These are phyloP conservation scores for Diaporthe vexans DNA, from an alignment of 2,329 filamentous ascomycete genomes.

Conservation along the genomic window DNA sequence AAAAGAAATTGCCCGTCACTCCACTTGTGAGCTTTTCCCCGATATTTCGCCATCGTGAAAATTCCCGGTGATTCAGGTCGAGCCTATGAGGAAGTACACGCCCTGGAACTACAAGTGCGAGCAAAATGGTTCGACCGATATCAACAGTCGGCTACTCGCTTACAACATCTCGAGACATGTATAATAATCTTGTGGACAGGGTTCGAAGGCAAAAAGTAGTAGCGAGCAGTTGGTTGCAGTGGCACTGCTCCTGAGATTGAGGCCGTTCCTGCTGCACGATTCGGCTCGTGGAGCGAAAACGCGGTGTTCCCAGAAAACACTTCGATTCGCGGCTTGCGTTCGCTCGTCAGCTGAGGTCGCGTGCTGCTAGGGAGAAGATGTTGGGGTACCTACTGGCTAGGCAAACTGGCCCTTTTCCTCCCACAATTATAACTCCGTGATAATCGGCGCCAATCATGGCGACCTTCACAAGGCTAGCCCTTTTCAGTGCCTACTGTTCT, in stretches of 20 bases:
- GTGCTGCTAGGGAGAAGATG: neutral
- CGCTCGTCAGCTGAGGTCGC: slow-evolving; percentile 6
- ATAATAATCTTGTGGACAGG: neutral
- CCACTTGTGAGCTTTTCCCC: neutral
- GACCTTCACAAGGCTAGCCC: neutral
- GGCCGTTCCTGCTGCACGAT: neutral
- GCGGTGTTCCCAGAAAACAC: neutral
- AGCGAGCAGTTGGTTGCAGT: neutral
- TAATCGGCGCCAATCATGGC: slow-evolving; percentile 21
- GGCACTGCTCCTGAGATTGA: neutral
- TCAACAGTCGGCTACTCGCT: neutral
- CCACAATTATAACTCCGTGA: slow-evolving; percentile 34
- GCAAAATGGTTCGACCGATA: neutral
- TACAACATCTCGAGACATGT: neutral
- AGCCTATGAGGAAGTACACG: neutral
- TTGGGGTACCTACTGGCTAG: slow-evolving; percentile 34
- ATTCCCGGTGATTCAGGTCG: neutral
- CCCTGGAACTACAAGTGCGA: neutral
- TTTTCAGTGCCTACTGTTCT: neutral
- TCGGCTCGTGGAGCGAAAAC: neutral
- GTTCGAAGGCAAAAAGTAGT: neutral
- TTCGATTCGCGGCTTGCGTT: slow-evolving; percentile 11
- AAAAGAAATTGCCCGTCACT: neutral
- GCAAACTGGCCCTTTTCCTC: slow-evolving; percentile 41
- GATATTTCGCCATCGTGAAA: slow-evolving; percentile 1